These are phyloP conservation scores for Heliosperma pusillum DNA, from an alignment of 148 eudicot species.

Conservation along the genomic window DNA sequence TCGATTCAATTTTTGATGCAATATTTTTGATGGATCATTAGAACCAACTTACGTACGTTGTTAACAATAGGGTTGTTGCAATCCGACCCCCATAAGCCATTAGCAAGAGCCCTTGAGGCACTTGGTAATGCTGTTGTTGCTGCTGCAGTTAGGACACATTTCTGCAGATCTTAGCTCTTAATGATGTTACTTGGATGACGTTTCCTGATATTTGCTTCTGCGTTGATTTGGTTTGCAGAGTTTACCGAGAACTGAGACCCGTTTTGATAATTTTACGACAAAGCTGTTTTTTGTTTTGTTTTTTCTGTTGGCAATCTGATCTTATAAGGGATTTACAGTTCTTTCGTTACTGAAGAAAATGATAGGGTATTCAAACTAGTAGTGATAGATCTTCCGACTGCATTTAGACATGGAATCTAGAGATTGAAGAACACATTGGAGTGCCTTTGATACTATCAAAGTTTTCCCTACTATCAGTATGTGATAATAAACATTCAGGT, in stretches of 20 bases:
- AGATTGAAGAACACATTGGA: conserved; percentile 40
- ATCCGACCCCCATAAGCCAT: no score
- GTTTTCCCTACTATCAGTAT: conserved; percentile 34
- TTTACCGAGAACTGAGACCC: neutral
- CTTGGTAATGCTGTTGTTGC: no score
- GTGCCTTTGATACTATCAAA: conserved; percentile 62
- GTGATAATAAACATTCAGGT: no score
- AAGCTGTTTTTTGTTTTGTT: no score
- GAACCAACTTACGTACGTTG: no score
- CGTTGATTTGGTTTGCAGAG: conserved; percentile 2
- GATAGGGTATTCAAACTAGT: neutral
- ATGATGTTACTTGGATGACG: neutral
- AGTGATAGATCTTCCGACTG: neutral
- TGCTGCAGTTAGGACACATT: no score
- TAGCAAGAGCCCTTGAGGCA: no score
- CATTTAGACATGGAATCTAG: conserved; percentile 45
- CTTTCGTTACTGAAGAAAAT: neutral
- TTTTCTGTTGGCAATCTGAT: neutral
- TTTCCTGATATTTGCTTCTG: neutral
- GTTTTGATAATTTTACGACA: neutral
- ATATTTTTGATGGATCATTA: no score
- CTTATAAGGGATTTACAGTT: neutral
- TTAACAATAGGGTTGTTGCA: no score
- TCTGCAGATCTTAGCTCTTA: neutral
- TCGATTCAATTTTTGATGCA: no score